These are phyloP conservation scores for Termitomyces heimii DNA, from an alignment of 768 basidiomycete genomes.

Conservation along the genomic window DNA sequence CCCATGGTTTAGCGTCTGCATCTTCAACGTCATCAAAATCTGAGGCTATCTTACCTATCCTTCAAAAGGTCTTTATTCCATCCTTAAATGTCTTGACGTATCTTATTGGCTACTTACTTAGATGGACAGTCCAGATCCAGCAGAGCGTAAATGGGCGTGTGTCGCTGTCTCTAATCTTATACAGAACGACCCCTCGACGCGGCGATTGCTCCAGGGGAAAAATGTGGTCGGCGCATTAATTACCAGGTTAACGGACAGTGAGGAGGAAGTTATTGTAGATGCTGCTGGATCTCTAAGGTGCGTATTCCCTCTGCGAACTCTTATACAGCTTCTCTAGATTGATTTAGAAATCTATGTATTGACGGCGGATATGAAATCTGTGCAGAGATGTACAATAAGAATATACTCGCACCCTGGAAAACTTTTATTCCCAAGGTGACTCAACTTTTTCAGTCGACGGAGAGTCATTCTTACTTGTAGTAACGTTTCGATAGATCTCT, in stretches of 20 bases:
- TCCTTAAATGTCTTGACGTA: not conserved
- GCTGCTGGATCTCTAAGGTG: slow-evolving; percentile 85
- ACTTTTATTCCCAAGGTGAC: slow-evolving; percentile 75
- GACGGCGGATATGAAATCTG: slow-evolving; percentile 96
- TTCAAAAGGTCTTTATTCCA: slow-evolving; percentile 67
- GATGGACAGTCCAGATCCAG: slow-evolving; percentile 72
- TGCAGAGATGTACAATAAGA: slow-evolving; percentile 97
- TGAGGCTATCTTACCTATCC: slow-evolving; percentile 78
- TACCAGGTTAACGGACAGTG: slow-evolving; percentile 79
- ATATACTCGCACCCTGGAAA: slow-evolving; percentile 72
- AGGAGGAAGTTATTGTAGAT: slow-evolving; percentile 89
- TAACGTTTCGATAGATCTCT: slow-evolving; percentile 52
- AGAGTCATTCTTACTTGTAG: not conserved
- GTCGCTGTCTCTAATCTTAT: slow-evolving; percentile 95
- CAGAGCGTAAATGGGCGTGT: slow-evolving; percentile 93
- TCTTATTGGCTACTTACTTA: slow-evolving; percentile 20
- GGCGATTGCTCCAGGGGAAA: slow-evolving; percentile 84
- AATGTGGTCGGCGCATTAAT: slow-evolving; percentile 86
- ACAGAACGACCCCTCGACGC: slow-evolving; percentile 90
- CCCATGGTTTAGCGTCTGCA: slow-evolving; percentile 73
- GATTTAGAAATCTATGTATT: slow-evolving; percentile 81
- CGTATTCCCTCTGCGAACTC: slow-evolving; percentile 16
- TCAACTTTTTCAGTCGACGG: not conserved
- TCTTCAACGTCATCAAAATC: slow-evolving; percentile 69
- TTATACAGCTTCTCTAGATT: not conserved